Evolutionary conservation across 176 grass and related monocot genomes (phyloP).

Genomic region (Avena sativa): DNA sequence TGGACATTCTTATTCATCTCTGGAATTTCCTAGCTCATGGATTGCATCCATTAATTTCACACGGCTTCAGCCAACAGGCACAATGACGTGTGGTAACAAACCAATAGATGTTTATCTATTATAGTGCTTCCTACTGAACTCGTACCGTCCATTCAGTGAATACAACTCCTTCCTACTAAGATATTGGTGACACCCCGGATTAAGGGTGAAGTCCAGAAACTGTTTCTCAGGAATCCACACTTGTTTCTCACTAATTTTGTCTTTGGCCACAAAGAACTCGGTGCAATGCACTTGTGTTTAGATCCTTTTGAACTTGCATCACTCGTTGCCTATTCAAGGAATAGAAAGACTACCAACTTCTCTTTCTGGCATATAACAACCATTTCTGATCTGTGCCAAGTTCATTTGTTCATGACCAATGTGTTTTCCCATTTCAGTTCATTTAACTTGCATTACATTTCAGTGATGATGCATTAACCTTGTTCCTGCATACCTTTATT

Average conservation of each 20-base stretch:
- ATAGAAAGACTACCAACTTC: neutral
- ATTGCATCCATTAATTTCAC: constrained; percentile 10
- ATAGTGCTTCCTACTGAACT: neutral
- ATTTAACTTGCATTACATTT: neutral
- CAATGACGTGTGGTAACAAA: neutral
- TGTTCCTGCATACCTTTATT: neutral
- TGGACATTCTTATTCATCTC: constrained; percentile 37
- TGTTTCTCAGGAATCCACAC: neutral
- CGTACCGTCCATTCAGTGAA: neutral
- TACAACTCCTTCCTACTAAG: neutral
- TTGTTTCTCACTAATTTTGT: neutral
- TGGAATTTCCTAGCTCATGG: neutral
- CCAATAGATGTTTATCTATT: neutral
- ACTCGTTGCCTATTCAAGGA: neutral
- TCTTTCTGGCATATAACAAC: neutral
- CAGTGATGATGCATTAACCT: neutral
- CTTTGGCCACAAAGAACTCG: neutral
- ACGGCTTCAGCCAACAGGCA: neutral
- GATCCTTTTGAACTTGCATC: neutral
- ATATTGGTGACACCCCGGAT: neutral
- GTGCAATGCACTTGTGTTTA: neutral
- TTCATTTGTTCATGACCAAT: constrained; percentile 12
- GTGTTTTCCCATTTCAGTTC: neutral
- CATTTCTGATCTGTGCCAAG: neutral
- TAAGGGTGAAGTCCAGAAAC: neutral